Conservation (phyloP, 306 rosid genomes). For the Astragalus membranaceus region DNA sequence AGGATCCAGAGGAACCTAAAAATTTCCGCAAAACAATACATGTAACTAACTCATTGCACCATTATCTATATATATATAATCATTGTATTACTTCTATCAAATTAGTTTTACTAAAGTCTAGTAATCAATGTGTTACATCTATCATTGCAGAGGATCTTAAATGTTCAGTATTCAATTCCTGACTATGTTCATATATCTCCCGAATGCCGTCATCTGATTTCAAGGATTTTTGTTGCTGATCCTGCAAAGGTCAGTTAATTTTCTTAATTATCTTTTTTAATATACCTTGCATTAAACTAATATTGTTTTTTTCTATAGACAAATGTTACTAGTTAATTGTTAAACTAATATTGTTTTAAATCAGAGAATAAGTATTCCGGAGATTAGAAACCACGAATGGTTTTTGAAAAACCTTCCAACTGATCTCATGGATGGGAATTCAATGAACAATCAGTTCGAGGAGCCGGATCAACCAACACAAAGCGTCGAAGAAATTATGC, state of each 20-base stretch:
- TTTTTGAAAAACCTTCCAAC: constrained; percentile 83
- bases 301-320: too few species aligned
- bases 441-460: constrained; percentile 46
- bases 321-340: background rate
- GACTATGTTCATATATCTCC: constrained; percentile 89
- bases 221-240: constrained; percentile 86
- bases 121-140: too few species aligned
- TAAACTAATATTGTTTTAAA: constrained; percentile 1
- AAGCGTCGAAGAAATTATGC: constrained; percentile 81
- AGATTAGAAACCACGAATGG: constrained; percentile 90
- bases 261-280: background rate
- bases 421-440: constrained; percentile 64
- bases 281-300: too few species aligned
- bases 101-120: constrained; percentile 10
- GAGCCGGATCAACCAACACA: constrained; percentile 92
- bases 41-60: constrained; percentile 36
- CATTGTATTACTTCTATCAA: background rate
- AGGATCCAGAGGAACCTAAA: constrained; percentile 94
- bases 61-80: background rate
- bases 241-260: constrained; percentile 57
- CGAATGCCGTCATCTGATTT: constrained; percentile 78
- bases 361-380: constrained; percentile 88
- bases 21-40: constrained; percentile 92
- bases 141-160: constrained; percentile 72
- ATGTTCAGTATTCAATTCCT: constrained; percentile 90